These are phyloP conservation scores for Emergomyces pasteurianus DNA, from an alignment of 2,329 filamentous ascomycete genomes.

Conservation along the genomic window DNA sequence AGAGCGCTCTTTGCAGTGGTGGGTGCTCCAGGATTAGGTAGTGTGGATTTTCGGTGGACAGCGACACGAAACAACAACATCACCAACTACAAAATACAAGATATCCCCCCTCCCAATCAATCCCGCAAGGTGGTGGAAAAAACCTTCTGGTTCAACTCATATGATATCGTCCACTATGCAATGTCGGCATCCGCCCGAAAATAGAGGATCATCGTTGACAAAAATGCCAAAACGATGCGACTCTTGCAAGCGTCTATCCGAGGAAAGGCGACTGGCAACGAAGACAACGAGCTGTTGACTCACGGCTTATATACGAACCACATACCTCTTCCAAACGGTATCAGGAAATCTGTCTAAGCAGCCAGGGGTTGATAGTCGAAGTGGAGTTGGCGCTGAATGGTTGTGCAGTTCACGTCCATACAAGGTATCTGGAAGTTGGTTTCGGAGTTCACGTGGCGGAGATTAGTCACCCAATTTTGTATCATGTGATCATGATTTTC, in stretches of 20 bases:
- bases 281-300: not conserved
- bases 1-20: not conserved
- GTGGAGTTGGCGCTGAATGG: not conserved
- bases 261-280: not conserved
- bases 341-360: not conserved
- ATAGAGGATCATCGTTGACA: no score
- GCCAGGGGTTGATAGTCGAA: not conserved
- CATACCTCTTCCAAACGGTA: not conserved
- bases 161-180: not conserved
- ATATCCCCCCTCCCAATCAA: not conserved
- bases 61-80: not conserved
- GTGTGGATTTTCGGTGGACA: not conserved
- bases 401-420: no score
- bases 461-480: not conserved
- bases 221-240: not conserved
- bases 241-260: not conserved
- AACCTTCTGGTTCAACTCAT: not conserved
- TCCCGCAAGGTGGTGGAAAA: no score
- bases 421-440: no score
- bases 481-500: not conserved
- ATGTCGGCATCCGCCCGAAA: not conserved
- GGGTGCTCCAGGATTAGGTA: not conserved
- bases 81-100: not conserved
- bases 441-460: not conserved
- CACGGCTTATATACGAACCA: not conserved